Base-by-base conservation (phyloP, 2,329 filamentous ascomycete genomes). In the Colletotrichum lentis region DNA sequence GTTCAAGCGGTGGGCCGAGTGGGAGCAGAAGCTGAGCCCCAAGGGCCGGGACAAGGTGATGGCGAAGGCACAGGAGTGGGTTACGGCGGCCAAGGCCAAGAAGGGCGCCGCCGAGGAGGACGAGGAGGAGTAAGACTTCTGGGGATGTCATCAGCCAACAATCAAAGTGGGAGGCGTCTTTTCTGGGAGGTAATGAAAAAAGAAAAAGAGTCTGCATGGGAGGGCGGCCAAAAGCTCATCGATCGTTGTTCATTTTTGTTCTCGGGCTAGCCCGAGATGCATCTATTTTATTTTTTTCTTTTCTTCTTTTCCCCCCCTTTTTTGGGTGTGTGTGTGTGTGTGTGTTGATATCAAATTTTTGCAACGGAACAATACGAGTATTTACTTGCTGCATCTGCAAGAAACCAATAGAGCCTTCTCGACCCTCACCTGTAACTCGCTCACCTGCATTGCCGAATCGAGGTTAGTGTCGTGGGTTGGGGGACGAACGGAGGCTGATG, bases 1-100 rank as follows among this genome's bases (percentile, higher is more conserved):
- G 84, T 99, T 98, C 81, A 93, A 93, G 81, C 87, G 92, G 73
- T 99, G 96, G 96, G 87, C 91, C 65, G 88, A 91, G 72, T 98
- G 93, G 87, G 96, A 99, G 82, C 89, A 91, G 80, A 86, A 70
- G 66, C 49, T 66, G 41, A 61, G 67, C 49, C 60, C 70, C 69
- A 80, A 92, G 84, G 87, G 85, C 71, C 85, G 87, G 71, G 90
- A 91, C 73, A 86, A 85, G 74, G 91, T 94, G 44, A 89, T 90
- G 81, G 89, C 86, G 31, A 85, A 89, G 78, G 91, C 91, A 47
- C 86, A 86, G 75, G 89, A 91, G 72, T 95, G 90, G 84, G 89
- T 90, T 39, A 88, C 84, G 58, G 75, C 79, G 55, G 81, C 79
- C 72, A 82, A 82, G 78, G 80, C 81, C 59, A 81, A 73, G 71